A percentile compares a stretch with the other conserved stretches of the same genome.
Conservation (phyloP, 2,329 filamentous ascomycete genomes). For the Colletotrichum lindemuthianum region DNA sequence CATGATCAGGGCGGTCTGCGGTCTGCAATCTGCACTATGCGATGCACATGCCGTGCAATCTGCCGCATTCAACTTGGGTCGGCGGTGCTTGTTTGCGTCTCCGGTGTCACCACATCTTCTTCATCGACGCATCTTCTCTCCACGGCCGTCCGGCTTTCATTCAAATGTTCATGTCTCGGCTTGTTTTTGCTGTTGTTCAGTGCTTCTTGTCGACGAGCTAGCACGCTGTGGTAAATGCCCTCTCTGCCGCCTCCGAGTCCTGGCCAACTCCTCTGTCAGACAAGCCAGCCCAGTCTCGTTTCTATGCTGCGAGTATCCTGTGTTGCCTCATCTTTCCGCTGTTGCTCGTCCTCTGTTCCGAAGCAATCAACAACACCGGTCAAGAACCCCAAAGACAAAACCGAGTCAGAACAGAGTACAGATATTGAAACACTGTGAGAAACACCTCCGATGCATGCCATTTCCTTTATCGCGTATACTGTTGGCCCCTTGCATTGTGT, state of each 20-base stretch:
- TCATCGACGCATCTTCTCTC: background rate
- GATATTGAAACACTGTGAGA: slow-evolving; percentile 3
- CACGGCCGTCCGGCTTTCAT: background rate
- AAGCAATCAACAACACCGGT: background rate
- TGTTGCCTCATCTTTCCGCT: slow-evolving; percentile 2
- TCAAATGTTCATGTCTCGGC: too few relatives aligned
- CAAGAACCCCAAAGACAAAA: slow-evolving; percentile 1
- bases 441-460: slow-evolving; percentile 35
- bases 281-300: too few relatives aligned
- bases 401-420: slow-evolving; percentile 9
- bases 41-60: slow-evolving; percentile 6
- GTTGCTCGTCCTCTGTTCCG: background rate
- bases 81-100: background rate
- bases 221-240: too few relatives aligned
- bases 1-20: slow-evolving; percentile 9
- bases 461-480: slow-evolving; percentile 36
- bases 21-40: background rate
- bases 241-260: too few relatives aligned
- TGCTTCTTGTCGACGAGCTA: too few relatives aligned
- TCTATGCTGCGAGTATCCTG: background rate
- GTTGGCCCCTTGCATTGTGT: slow-evolving; percentile 34
- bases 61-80: background rate
- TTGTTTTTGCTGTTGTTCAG: too few relatives aligned
- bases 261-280: too few relatives aligned
- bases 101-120: background rate